Evolutionary conservation across 2,329 filamentous ascomycete species (phyloP).

Genomic region (Fusarium illudens): DNA sequence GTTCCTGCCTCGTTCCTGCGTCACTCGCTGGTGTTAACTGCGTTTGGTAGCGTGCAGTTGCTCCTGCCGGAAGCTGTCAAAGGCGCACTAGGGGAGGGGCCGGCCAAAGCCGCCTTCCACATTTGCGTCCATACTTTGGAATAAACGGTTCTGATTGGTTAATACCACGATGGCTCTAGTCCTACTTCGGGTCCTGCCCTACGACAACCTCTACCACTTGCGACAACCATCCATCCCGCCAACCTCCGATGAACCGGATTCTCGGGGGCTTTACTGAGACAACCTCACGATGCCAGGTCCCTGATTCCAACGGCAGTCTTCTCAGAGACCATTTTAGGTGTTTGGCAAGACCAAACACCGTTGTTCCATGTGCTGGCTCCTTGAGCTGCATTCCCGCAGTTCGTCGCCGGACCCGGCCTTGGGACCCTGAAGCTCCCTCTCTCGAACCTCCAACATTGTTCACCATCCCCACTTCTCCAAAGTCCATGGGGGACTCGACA

Average conservation of each 20-base stretch:
- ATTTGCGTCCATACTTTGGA: conserved; percentile 14
- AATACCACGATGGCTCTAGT: background rate
- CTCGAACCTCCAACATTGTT: background rate
- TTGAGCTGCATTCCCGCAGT: background rate
- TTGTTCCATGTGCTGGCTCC: background rate
- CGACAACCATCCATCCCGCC: background rate
- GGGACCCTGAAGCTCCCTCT: background rate
- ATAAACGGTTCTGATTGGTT: conserved; percentile 12
- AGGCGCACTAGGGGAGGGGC: conserved; percentile 10
- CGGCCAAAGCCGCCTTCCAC: conserved; percentile 21
- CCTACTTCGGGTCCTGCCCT: background rate
- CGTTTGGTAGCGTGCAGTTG: conserved; percentile 11
- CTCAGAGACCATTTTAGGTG: background rate
- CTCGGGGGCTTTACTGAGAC: background rate
- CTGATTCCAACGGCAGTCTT: background rate
- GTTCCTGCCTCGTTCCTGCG: conserved; percentile 9
- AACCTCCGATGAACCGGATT: background rate
- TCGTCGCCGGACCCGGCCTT: background rate
- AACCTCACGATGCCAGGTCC: background rate
- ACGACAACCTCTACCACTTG: background rate
- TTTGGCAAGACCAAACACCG: background rate
- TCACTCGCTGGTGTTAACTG: background rate
- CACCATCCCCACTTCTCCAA: background rate
- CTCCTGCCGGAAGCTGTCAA: conserved; percentile 30
- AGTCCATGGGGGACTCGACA: background rate